Conservation (phyloP, 352 stramenopile species). For the Phytophthora cactorum region DNA sequence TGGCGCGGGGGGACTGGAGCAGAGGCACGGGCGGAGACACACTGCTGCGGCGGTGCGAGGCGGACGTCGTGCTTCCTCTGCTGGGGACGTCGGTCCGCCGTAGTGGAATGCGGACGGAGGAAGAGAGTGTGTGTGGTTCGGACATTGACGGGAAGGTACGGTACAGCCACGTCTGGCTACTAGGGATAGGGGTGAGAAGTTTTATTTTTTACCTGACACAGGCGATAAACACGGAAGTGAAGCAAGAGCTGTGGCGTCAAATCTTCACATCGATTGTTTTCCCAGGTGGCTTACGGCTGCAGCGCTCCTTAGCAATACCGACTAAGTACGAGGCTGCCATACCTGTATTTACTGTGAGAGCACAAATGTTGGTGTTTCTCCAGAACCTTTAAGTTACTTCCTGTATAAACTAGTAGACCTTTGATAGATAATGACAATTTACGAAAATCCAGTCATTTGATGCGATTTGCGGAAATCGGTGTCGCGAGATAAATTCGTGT, state of each 20-base stretch:
- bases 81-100: neutral
- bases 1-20: conserved; percentile 29
- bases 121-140: neutral
- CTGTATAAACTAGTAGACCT: too few relatives aligned
- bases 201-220: neutral
- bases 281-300: neutral
- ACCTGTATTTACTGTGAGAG: neutral
- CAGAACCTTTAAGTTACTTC: too few relatives aligned
- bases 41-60: conserved; percentile 12
- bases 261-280: neutral
- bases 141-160: conserved; percentile 7
- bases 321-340: neutral
- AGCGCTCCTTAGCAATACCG: neutral
- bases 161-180: conserved; percentile 12
- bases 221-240: too few relatives aligned
- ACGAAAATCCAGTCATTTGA: conserved; percentile 1
- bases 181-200: conserved; percentile 6
- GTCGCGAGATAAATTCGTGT: conserved; percentile 5
- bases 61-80: conserved; percentile 17
- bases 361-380: neutral
- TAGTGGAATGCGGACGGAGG: neutral
- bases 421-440: too few relatives aligned
- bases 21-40: conserved; percentile 26
- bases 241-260: neutral
- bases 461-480: neutral